Evolutionary conservation across 768 basidiomycete genomes (phyloP), one percentile per base, ranked within the genome.

Genomic region (Hemileccinum rubropunctum): DNA sequence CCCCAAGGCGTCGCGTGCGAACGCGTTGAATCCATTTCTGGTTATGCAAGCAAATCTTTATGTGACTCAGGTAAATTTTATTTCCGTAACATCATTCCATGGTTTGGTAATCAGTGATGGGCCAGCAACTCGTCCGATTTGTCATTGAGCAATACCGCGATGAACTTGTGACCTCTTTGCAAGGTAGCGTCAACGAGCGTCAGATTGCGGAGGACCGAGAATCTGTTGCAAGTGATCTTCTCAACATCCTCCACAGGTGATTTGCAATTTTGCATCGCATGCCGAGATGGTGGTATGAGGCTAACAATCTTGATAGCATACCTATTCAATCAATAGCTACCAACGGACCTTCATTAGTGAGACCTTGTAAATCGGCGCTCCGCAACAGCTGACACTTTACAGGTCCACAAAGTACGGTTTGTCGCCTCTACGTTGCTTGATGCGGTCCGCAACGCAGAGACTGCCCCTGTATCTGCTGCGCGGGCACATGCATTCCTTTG

Each of bases 21-120:
- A 89, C 60, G 91, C 92, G 0, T 77, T 90, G 46, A 93, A 95
- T 64, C 86, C 89, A 17, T 95, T 87, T 76, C 75, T 94, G 28
- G 91, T 95, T 28, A 88, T 92, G 81, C 92, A 94, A 68, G 88
- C 88, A 32, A 95, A 95, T 62, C 74, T 95, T 36, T 95, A 87
- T 59, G 92, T 95, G 58, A 95, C 92, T 11, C 92, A 94, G 80
- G 91, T 87, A 54, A 52, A 77, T 47, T 35, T 27, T 10, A 26
- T 26, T 10, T 13, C n/a, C 27, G 17, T 32, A 11, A 20, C 8
- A 33, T 17, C 42, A 11, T 7, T 33, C 2, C 18, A 11, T 26
- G n/a, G 27, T 15, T 42, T 23, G 2, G 36, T 54, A 15, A 52
- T 15, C 17, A 18, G 20, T 28, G 13, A 3, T 42, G 12, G n/a